Evolutionary conservation across 176 grass and related monocot species (phyloP).

Genomic region (Carex littledalei): DNA sequence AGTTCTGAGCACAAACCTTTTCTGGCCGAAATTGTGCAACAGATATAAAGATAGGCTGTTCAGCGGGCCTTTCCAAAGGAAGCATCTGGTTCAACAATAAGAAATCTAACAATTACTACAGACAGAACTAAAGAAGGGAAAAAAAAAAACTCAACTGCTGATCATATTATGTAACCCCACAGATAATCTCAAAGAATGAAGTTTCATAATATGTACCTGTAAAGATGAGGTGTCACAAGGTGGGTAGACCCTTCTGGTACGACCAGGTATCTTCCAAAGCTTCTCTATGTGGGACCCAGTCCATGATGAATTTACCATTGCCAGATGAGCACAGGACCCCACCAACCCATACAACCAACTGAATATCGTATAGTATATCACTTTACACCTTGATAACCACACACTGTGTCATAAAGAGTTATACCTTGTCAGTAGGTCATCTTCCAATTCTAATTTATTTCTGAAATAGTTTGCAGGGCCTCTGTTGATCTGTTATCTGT

Average conservation of each 20-base stretch:
- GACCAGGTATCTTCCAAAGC: conserved; percentile 73
- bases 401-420: conserved; percentile 35
- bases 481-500: neutral
- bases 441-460: neutral
- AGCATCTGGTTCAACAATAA: conserved; percentile 53
- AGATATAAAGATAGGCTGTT: conserved; percentile 73
- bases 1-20: conserved; percentile 46
- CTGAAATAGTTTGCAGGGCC: neutral
- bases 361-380: conserved; percentile 86
- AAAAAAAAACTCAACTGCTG: neutral
- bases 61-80: conserved; percentile 58
- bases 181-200: conserved; percentile 10
- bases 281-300: conserved; percentile 76
- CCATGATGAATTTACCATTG: conserved; percentile 98
- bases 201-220: conserved; percentile 43
- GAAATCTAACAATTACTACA: neutral
- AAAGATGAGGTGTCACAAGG: conserved; percentile 85
- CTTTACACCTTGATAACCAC: conserved; percentile 77
- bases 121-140: neutral
- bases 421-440: neutral
- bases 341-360: conserved; percentile 90
- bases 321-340: conserved; percentile 81
- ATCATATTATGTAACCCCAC: neutral
- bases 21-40: conserved; percentile 96
- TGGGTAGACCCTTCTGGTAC: conserved; percentile 78